Base-by-base conservation (phyloP, 1,139 yeast genomes). In the Kodamaea suecica region DNA sequence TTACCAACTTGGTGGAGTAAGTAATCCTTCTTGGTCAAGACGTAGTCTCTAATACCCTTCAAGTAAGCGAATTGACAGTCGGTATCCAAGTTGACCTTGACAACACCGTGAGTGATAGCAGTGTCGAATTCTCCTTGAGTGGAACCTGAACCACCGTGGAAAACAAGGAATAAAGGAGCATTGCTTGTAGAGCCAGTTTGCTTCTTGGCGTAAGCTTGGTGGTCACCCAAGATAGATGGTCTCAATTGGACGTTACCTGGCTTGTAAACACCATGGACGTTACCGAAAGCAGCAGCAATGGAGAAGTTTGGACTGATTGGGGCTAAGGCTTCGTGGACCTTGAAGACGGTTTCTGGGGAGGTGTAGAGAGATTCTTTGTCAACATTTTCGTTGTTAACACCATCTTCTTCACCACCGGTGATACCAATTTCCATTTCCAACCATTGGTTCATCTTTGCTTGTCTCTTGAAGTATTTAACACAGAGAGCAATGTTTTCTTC, bases 61-160 rank as follows among this genome's bases (percentile, higher is more conserved):
- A 92, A 78, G 87, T 92, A 92, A 52, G 98, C 97, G 73, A 75
- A 94, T 76, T 92, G 98, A 70, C 96, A 86, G 76, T 94, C 98
- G 55, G 98, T 92, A 74, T 92, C 98, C 68, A 92, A 80, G 81
- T 92, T 94, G 65, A 94, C 98, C 84, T 92, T 92, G 63, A 90
- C 96, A 55, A 90, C 97, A 77, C 98, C 98, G 71, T 78, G 73
- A 66, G 65, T 67, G 70, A 92, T 92, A 63, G 90, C 98, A 53
- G 81, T 80, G 73, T 85, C 84, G 67, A 85, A 92, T 72, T 94
- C 98, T 50, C 73, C 67, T 71, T 84, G 95, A 51, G 94, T 59
- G 36, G 98, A 94, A 69, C 98, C 99, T 44, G 98, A 92, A 69
- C 99, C 99, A 75, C 99, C 99, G 79, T 92, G 99, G 97, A 92